A percentile compares a stretch with the other conserved stretches of the same genome.
phyloP scores from a whole-genome alignment of 129 eudicot genomes.

The Kitagawia praeruptora region DNA sequence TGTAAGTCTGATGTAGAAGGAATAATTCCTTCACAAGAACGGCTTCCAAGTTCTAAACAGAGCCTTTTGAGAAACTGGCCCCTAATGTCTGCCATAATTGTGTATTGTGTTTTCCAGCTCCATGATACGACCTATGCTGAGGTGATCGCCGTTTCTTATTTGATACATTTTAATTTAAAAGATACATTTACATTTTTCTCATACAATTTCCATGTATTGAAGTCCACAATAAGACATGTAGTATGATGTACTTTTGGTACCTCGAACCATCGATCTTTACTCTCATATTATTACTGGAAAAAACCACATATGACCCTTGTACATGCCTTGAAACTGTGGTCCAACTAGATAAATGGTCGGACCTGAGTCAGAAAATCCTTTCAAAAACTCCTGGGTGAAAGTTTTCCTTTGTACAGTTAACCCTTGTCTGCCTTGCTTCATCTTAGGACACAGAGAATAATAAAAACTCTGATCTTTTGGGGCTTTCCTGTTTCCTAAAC shows the following conservation, averaged over 20 bases:
- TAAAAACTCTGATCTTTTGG: not conserved
- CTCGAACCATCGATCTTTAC: not conserved
- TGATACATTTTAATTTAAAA: not conserved
- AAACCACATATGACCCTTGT: not conserved
- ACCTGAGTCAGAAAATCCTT: not conserved
- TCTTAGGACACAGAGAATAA: not conserved
- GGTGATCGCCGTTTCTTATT: slow-evolving; percentile 19
- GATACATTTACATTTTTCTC: not conserved
- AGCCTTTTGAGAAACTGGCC: slow-evolving; percentile 45
- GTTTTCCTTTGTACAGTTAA: not conserved
- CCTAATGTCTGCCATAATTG: slow-evolving; percentile 35
- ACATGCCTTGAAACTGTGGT: not conserved
- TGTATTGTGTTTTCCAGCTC: slow-evolving; percentile 40
- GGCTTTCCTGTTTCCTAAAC: not conserved
- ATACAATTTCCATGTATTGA: not conserved
- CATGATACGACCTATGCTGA: slow-evolving; percentile 46
- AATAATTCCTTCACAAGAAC: not conserved
- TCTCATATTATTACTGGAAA: not conserved
- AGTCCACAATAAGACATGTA: not conserved
- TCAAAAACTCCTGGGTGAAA: not conserved
- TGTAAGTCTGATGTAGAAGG: not conserved
- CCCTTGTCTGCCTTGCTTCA: not conserved
- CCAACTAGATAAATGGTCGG: not conserved
- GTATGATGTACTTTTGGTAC: not conserved
- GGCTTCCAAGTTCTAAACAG: slow-evolving; percentile 7